A percentile compares a stretch with the other conserved stretches of the same genome.
Evolutionary conservation across 768 basidiomycete genomes (phyloP).

Genomic region (Trametes coccinea): DNA sequence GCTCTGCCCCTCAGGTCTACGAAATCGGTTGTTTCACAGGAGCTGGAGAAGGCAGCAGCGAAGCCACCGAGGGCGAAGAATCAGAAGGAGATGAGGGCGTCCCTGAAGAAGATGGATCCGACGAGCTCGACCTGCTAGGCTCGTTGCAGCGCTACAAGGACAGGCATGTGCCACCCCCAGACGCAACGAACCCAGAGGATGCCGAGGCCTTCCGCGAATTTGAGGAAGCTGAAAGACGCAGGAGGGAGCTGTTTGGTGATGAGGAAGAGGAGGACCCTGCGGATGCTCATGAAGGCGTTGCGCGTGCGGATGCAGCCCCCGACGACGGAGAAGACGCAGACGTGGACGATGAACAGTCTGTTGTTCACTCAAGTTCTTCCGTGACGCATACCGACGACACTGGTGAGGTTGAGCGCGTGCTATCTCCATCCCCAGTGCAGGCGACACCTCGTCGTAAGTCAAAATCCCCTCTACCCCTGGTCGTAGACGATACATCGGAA

Average conservation of each 20-base stretch:
- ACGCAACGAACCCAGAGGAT: conserved; percentile 47
- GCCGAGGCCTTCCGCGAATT: conserved; percentile 68
- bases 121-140: conserved; percentile 59
- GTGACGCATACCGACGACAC: too few species aligned
- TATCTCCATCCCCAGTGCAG: not conserved
- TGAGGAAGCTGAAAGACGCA: conserved; percentile 58
- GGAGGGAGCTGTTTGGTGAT: conserved; percentile 50
- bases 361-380: too few species aligned
- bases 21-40: conserved; percentile 52
- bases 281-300: not conserved
- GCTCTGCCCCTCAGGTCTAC: conserved; percentile 40
- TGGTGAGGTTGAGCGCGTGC: too few species aligned
- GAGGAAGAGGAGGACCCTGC: conserved; percentile 40
- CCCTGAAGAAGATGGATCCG: conserved; percentile 38
- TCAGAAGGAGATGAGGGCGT: conserved; percentile 30
- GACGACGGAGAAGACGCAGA: too few species aligned
- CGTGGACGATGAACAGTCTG: not conserved
- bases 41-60: conserved; percentile 41
- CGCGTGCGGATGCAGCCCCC: too few species aligned
- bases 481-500: conserved; percentile 24
- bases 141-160: conserved; percentile 33
- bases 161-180: conserved; percentile 44
- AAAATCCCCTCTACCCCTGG: not conserved
- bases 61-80: conserved; percentile 43
- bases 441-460: conserved; percentile 6